A percentile compares a stretch with the other conserved stretches of the same genome.
Conservation (phyloP, 2,329 filamentous ascomycete species). For the Cercospora zeae-maydis region DNA sequence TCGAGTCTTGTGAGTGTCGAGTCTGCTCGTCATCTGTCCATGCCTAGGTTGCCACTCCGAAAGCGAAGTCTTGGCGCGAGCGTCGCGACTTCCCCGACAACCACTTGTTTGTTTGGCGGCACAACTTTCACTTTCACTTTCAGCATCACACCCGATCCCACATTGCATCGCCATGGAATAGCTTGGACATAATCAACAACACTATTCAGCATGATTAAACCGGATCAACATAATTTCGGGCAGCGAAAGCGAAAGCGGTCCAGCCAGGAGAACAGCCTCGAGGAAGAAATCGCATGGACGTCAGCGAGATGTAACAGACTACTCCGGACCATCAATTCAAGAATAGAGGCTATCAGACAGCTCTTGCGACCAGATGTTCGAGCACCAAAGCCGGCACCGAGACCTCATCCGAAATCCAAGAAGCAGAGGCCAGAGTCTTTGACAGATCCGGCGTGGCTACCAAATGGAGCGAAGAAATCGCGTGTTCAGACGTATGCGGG, state of each 20-base stretch:
- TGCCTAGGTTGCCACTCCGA: neutral
- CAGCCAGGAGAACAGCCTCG: constrained; percentile 6
- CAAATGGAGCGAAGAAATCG: constrained; percentile 11
- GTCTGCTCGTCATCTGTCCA: neutral
- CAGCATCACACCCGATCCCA: neutral
- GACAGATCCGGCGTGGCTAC: constrained; percentile 22
- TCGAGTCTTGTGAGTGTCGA: neutral
- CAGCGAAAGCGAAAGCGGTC: constrained; percentile 13
- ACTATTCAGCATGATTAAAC: constrained; percentile 7
- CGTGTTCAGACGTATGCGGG: constrained; percentile 14
- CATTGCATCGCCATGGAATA: constrained; percentile 4
- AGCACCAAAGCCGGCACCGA: neutral
- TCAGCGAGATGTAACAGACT: constrained; percentile 24
- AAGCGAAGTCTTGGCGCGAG: neutral
- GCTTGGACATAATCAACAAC: constrained; percentile 1
- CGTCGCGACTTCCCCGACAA: neutral
- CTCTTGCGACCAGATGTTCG: constrained; percentile 7
- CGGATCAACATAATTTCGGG: neutral
- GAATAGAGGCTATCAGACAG: constrained; percentile 18
- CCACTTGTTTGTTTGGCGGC: constrained; percentile 1
- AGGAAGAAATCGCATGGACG: constrained; percentile 25
- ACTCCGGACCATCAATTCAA: constrained; percentile 21
- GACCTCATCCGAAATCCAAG: neutral
- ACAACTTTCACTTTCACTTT: neutral
- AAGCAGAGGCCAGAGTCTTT: constrained; percentile 17